A percentile compares a stretch with the other conserved stretches of the same genome.
These are phyloP conservation scores for Malania oleifera DNA, from an alignment of 164 flowering plant species.

Conservation along the genomic window DNA sequence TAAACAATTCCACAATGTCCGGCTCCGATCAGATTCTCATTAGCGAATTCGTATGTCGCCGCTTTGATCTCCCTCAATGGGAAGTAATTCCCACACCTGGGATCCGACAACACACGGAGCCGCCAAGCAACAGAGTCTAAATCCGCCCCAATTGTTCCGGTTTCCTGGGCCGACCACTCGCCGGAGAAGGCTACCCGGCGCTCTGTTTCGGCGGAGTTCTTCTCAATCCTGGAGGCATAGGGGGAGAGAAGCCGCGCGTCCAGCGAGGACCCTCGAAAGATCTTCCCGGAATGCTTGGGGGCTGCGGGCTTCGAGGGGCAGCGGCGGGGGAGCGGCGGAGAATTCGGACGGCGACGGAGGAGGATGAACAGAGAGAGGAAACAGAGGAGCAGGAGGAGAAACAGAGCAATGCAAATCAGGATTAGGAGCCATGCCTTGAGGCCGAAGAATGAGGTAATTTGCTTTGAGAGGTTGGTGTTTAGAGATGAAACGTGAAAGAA, in stretches of 20 bases:
- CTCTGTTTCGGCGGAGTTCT: conserved; percentile 10
- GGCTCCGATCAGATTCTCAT: conserved; percentile 28
- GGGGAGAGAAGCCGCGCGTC: conserved; percentile 17
- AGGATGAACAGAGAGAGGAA: conserved; percentile 10
- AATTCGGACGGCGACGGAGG: conserved; percentile 7
- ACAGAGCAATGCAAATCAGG: not conserved
- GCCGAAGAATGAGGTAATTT: conserved; percentile 21
- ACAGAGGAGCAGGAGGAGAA: conserved; percentile 10
- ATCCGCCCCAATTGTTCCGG: conserved; percentile 9
- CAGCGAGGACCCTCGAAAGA: conserved; percentile 5
- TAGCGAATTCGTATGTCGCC: conserved; percentile 24
- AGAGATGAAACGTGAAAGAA: too few relatives aligned
- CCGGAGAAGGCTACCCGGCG: conserved; percentile 4
- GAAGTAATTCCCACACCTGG: conserved; percentile 16
- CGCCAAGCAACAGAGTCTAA: not conserved
- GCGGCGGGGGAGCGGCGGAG: not conserved
- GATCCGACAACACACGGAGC: conserved; percentile 5
- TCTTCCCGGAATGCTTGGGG: not conserved
- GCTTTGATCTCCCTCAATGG: conserved; percentile 24
- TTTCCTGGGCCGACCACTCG: not conserved
- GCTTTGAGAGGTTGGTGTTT: conserved; percentile 12
- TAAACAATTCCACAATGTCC: conserved; percentile 33
- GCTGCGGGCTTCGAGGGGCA: conserved; percentile 5
- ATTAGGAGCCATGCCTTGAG: conserved; percentile 27
- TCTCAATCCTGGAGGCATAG: conserved; percentile 12